Evolutionary conservation across 148 eudicot species (phyloP), one percentile per base, ranked within the genome.

Genomic region (Tetragonia tetragonoides): DNA sequence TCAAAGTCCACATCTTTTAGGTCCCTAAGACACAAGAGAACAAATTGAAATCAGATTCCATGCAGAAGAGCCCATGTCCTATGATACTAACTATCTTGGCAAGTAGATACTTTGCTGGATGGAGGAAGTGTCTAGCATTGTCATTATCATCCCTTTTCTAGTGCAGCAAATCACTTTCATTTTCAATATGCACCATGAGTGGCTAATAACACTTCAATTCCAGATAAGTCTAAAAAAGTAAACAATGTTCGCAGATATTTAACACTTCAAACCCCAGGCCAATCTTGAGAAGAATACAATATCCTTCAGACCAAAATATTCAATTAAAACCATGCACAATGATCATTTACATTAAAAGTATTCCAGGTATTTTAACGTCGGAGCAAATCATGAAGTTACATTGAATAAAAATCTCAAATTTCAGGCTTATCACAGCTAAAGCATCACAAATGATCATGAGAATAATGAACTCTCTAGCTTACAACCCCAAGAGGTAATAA

Each of bases 1-100:
- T 95, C 99, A 65, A 95, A 81, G 28, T 91, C 94, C 79, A 93
- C 94, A 78, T 82, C 87, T 59, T 83, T 77, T 57, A 85, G 69
- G 77, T 84, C 82, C 63, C 94, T 90, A 74, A 47, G 70, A 79
- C 53, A 56, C 65, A 62, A 84, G 14, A 70, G 66, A 74, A 60
- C 44, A 66, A 57, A 44, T 28, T 64, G 3, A 23, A 77, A 73
- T 57, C 73, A 53, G 21, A 82, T 74, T 38, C 7, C 21, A 61
- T 46, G 24, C 75, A 66, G 37, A 60, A 44, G n/a, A 60, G 1
- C 2, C 2, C 42, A 54, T 37, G 28, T 40, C 6, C 21, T 34
- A 53, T 76, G 14, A 42, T 10, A 46, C 2, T 6, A 46, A 46
- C 6, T 46, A 2, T 46, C 21, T 18, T 17, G 62, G 17, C 21